Conservation (phyloP, 495 filamentous ascomycete species). For the Tricharina praecox region DNA sequence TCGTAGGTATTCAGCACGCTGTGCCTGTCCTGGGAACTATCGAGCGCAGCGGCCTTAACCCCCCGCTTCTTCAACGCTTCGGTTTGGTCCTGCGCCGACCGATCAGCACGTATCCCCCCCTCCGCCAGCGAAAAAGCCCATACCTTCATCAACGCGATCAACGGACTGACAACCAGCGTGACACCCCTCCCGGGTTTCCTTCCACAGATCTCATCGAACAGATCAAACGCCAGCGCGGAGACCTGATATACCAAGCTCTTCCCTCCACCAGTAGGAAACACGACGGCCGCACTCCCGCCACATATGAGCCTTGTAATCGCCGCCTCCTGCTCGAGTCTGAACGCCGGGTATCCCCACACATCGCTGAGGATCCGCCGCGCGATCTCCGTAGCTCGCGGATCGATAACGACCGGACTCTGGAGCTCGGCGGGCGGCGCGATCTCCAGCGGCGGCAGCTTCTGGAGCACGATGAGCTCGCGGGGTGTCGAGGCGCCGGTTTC, state of each 20-base stretch:
- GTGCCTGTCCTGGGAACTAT: slow-evolving; percentile 36
- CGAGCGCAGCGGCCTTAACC: slow-evolving; percentile 36
- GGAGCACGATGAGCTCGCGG: too few species aligned
- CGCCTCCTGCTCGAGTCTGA: slow-evolving; percentile 29
- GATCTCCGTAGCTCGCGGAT: not conserved
- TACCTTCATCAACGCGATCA: slow-evolving; percentile 91
- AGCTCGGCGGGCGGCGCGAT: not conserved
- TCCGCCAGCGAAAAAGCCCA: too few species aligned
- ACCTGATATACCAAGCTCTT: slow-evolving; percentile 96
- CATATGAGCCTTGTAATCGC: slow-evolving; percentile 35
- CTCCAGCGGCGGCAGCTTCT: not conserved
- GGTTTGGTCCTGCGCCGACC: slow-evolving; percentile 37
- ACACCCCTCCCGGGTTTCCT: slow-evolving; percentile 38
- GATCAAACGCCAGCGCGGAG: slow-evolving; percentile 63
- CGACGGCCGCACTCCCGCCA: slow-evolving; percentile 35
- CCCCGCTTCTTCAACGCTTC: slow-evolving; percentile 34
- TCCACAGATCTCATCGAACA: slow-evolving; percentile 32
- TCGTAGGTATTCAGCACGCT: slow-evolving; percentile 32
- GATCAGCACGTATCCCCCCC: too few species aligned
- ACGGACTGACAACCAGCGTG: slow-evolving; percentile 88
- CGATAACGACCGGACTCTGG: not conserved
- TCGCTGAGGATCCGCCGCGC: not conserved
- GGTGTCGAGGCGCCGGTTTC: too few species aligned
- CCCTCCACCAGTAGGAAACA: slow-evolving; percentile 90
- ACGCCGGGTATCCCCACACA: not conserved